Evolutionary conservation across 768 basidiomycete genomes (phyloP), one percentile per base, ranked within the genome.

Genomic region (Amanita brunnescens): DNA sequence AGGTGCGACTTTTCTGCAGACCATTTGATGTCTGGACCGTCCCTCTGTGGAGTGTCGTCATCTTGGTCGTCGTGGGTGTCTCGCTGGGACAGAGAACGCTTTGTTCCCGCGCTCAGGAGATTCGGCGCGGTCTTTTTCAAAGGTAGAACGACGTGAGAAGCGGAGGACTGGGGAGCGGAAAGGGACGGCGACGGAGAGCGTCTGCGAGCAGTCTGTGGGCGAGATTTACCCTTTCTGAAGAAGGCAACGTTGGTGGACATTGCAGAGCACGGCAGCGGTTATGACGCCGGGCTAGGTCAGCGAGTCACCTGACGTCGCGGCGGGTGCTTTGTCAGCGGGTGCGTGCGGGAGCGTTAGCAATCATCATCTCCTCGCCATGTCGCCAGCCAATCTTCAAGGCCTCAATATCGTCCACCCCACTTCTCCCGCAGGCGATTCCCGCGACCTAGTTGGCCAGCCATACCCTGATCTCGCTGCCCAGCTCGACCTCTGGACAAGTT

Each of bases 401-500:
- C 83, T 92, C 64, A 90, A 91, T 67, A 71, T 90, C 66, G 75
- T 92, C 48, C 81, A 83, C 40, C 75, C 83, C 37, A 59, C 67
- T n/a, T 67, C 60, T 18, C 64, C 68, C 23, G 62, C 66, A 14
- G 58, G 69, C 5, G 72, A 76, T 57, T 60, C 65, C 24, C 77
- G 80, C 62, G 82, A 87, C 54, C 72, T 87, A 21, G 76, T 88
- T 54, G 71, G 79, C 0, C 77, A 79, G 21, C 70, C 82, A 0
- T 87, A 80, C 61, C 83, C 85, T 9, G 89, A 91, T 67, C 73
- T 91, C 49, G 73, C 75, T 16, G 82, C 87, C 0, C 87, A 87
- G 63, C 81, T 89, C 48, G 83, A 85, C 64, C 72, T 92, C 49
- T 92, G 91, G 91, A 85, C 87, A 12, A 83, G 87, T 65, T 73